Evolutionary conservation across 495 filamentous ascomycete genomes (phyloP).

Genomic region (Podospora fimiseda): DNA sequence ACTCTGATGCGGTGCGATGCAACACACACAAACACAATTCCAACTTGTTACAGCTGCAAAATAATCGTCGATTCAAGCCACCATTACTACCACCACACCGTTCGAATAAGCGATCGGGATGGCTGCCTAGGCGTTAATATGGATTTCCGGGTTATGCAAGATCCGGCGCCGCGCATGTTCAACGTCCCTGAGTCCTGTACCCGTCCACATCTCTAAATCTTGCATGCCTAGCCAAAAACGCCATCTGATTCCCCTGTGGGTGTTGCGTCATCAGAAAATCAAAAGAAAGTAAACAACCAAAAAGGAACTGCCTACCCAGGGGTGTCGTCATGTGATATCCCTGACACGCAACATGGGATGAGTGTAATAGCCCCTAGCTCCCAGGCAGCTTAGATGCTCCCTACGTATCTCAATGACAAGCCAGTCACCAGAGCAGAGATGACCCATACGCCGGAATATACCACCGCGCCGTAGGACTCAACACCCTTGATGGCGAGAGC

Average conservation of each 20-base stretch:
- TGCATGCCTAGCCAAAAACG: conserved; percentile 9
- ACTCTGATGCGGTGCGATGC: conserved; percentile 1
- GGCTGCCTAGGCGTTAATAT: conserved; percentile 13
- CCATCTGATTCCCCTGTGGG: not conserved
- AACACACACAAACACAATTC: not conserved
- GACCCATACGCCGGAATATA: conserved; percentile 67
- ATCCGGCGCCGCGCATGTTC: not conserved
- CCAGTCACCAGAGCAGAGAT: conserved; percentile 54
- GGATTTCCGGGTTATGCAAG: conserved; percentile 7
- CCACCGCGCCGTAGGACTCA: conserved; percentile 57
- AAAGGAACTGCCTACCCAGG: not conserved
- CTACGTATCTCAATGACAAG: conserved; percentile 41
- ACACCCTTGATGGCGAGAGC: conserved; percentile 58
- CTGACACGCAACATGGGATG: not conserved
- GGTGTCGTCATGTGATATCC: not conserved
- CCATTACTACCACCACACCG: not conserved
- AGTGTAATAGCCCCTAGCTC: not conserved
- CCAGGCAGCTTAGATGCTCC: conserved; percentile 14
- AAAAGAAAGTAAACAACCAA: not conserved
- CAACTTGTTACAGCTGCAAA: not conserved
- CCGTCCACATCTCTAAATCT: not conserved
- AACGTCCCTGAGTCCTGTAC: conserved; percentile 1
- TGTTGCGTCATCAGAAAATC: not conserved
- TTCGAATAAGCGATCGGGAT: conserved; percentile 3
- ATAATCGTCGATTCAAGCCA: not conserved